Evolutionary conservation across 2,329 filamentous ascomycete species (phyloP).

Genomic region (Pseudogymnoascus sp.): DNA sequence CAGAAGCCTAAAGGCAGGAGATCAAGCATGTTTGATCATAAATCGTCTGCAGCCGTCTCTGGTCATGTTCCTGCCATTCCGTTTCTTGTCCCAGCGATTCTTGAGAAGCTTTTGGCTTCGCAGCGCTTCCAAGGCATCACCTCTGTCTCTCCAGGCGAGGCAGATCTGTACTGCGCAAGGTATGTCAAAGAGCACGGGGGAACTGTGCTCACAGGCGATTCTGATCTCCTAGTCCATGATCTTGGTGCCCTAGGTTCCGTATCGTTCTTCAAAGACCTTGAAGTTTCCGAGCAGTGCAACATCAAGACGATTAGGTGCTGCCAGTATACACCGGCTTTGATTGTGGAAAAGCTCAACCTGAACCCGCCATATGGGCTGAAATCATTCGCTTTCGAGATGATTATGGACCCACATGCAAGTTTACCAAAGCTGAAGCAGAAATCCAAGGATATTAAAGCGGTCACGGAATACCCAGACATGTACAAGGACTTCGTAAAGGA

Average conservation of each 20-base stretch:
- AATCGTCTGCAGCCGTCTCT: constrained; percentile 16
- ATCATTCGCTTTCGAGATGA: constrained; percentile 29
- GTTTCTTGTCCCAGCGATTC: constrained; percentile 70
- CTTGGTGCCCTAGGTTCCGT: constrained; percentile 55
- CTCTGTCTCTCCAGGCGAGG: constrained; percentile 70
- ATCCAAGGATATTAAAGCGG: constrained; percentile 17
- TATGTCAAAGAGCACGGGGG: constrained; percentile 48
- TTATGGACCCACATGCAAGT: constrained; percentile 18
- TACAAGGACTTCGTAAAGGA: constrained; percentile 26
- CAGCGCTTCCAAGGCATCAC: constrained; percentile 35
- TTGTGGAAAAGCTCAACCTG: constrained; percentile 39
- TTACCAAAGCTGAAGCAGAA: constrained; percentile 20
- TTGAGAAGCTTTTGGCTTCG: constrained; percentile 56
- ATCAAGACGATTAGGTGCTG: constrained; percentile 19
- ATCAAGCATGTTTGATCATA: constrained; percentile 18
- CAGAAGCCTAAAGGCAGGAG: constrained; percentile 11
- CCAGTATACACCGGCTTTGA: constrained; percentile 33
- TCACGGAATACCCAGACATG: constrained; percentile 12
- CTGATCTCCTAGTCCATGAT: constrained; percentile 72
- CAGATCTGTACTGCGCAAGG: constrained; percentile 70
- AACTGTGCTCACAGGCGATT: constrained; percentile 71
- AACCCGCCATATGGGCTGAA: constrained; percentile 29
- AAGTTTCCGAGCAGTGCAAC: constrained; percentile 12
- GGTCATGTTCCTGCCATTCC: constrained; percentile 38
- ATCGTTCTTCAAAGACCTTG: constrained; percentile 59